A percentile compares a stretch with the other conserved stretches of the same genome.
phyloP scores from a whole-genome alignment of 768 basidiomycete species.

The Hebeloma cylindrosporum region DNA sequence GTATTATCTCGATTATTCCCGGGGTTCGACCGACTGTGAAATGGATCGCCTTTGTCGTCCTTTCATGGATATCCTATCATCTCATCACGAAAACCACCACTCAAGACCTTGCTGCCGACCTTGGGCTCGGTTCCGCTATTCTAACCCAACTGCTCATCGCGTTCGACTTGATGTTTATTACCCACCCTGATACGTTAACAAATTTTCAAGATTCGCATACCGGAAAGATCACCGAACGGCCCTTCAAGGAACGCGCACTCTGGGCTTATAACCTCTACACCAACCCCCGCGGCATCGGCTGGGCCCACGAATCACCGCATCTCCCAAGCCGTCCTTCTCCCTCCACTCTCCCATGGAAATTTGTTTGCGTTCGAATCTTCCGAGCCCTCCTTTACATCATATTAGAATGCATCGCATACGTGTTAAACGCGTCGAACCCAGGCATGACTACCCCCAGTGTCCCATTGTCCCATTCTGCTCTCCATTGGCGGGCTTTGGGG shows the following conservation, averaged over 20 bases:
- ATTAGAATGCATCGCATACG: slow-evolving; percentile 4
- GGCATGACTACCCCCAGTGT: slow-evolving; percentile 9
- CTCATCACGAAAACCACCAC: slow-evolving; percentile 30
- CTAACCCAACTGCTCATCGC: slow-evolving; percentile 25
- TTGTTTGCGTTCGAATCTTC: slow-evolving; percentile 22
- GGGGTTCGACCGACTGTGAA: slow-evolving; percentile 8
- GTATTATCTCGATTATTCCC: slow-evolving; percentile 13
- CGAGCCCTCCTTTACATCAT: slow-evolving; percentile 11
- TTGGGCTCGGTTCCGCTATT: slow-evolving; percentile 24
- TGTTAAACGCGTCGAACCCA: slow-evolving; percentile 17
- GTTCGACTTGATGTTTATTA: slow-evolving; percentile 30
- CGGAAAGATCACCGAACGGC: slow-evolving; percentile 14
- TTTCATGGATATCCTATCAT: slow-evolving; percentile 21
- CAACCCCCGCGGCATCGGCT: slow-evolving; percentile 36
- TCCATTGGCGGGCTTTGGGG: slow-evolving; percentile 13
- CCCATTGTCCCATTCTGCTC: slow-evolving; percentile 14
- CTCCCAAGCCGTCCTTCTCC: slow-evolving; percentile 21
- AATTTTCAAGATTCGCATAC: slow-evolving; percentile 17
- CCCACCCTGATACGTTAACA: slow-evolving; percentile 24
- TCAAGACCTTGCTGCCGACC: slow-evolving; percentile 22
- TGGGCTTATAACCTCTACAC: slow-evolving; percentile 33
- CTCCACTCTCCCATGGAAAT: slow-evolving; percentile 19
- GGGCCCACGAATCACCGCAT: slow-evolving; percentile 30
- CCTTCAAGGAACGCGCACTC: slow-evolving; percentile 21
- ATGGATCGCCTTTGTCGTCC: slow-evolving; percentile 15